Conservation (phyloP, 2,329 filamentous ascomycete species). For the Bipolaris victoriae region DNA sequence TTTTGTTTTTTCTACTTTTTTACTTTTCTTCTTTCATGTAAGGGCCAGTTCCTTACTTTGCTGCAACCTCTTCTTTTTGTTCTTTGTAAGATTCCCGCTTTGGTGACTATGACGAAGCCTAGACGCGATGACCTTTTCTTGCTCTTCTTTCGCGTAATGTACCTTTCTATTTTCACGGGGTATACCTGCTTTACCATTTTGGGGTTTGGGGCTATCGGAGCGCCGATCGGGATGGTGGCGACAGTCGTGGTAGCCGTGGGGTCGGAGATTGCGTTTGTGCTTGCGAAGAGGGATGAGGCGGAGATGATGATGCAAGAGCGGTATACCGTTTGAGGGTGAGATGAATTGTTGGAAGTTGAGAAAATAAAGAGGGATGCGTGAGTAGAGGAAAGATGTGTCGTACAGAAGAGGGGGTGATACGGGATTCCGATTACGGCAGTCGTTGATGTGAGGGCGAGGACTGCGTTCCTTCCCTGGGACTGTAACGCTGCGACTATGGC, state of each 20-base stretch:
- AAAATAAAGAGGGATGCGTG: neutral
- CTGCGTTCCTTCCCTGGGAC: no score
- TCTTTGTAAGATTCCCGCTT: neutral
- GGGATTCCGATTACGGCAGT: no score
- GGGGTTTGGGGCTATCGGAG: slow-evolving; percentile 18
- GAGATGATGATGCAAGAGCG: slow-evolving; percentile 8
- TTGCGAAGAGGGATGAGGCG: slow-evolving; percentile 11
- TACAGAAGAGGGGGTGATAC: no score
- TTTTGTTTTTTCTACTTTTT: neutral
- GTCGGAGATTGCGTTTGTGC: slow-evolving; percentile 19
- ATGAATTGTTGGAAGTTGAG: neutral
- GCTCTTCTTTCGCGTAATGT: slow-evolving; percentile 23
- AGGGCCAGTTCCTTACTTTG: neutral
- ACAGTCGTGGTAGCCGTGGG: slow-evolving; percentile 19
- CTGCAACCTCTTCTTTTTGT: neutral
- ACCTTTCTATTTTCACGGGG: slow-evolving; percentile 21
- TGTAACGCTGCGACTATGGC: no score
- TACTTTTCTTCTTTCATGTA: neutral
- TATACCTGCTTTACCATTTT: slow-evolving; percentile 23
- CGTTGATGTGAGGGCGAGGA: no score
- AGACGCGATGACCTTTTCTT: slow-evolving; percentile 17
- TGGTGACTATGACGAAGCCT: slow-evolving; percentile 6
- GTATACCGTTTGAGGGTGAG: slow-evolving; percentile 11
- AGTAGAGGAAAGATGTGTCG: no score
- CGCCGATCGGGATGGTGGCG: slow-evolving; percentile 16